Evolutionary conservation across 495 filamentous ascomycete genomes (phyloP), one percentile per base, ranked within the genome.

Genomic region (Lophiotrema nucula): DNA sequence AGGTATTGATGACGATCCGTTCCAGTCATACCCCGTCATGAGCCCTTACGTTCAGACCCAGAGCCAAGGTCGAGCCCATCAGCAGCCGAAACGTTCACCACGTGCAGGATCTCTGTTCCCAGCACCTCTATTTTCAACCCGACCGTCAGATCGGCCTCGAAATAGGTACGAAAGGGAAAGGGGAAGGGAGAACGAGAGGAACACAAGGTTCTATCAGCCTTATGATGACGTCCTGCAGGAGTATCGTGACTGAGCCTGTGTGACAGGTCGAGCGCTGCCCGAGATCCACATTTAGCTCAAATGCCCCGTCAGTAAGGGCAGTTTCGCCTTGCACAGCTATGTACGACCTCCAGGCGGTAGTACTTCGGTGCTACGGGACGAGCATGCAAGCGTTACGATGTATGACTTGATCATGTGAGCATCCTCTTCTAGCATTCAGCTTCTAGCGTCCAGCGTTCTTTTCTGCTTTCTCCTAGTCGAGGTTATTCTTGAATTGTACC

Each of bases 171-270:
- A 22, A 11, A 27, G 15, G 24, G 23, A 41, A 4, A 45, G 47
- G 42, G 43, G 43, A 1, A 13, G 16, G 31, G 25, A 4, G 5
- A 21, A 6, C 16, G 35, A 38, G 11, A 48, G 58, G 51, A 37
- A 61, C 33, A 62, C 58, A 13, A 56, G 47, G 44, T 62, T 62
- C 52, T 62, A 62, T 47, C 45, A 45, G 28, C 58, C 45, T 19
- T 62, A 62, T 23, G 46, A 56, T 52, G 46, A 45, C 41, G 24
- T 62, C 15, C 31, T 62, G 38, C 43, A 38, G 16, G 58, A 56
- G 58, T 62, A 58, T 26, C 4, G 38, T 3, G 22, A 24, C 25
- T 46, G 24, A 55, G 6, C 12, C 11, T 28, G 13, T 15, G 15
- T 15, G 31, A 15, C 31, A 35, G 31, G 31, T 8, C 31, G 31